Base-by-base conservation (phyloP, 164 flowering plant genomes). In the Chimonanthus praecox region DNA sequence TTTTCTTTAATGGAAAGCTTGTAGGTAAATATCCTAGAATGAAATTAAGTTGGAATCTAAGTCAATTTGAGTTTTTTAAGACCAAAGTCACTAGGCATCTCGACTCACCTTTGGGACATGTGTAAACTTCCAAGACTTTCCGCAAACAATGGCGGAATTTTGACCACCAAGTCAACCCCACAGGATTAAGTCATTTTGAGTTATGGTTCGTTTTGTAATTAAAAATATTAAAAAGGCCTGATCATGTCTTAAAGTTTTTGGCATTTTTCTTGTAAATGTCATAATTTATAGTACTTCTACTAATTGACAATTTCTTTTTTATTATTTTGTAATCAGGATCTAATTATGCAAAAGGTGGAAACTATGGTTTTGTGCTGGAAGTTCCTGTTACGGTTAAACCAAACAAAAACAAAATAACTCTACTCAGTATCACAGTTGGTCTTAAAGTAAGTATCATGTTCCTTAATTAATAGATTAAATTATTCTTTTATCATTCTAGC, bases 351-450 rank as follows among this genome's bases (percentile, higher is more conserved):
- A 10, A 51, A 51, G 58, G 13, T 10, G 58, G 58, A 50, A 51
- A 9, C 9, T 51, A 51, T 15, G 13, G 13, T 51, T 51, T 51
- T 15, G 58, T 51, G 58, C 13, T 51, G 6, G 87, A 88, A 80
- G 73, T 73, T 7, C 63, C 71, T 0, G 71, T 90, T 2, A 78
- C 68, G 10, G 20, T 89, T 48, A 83, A 79, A 0, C 74, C 76
- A 0, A 91, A 90, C 2, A 77, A 58, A 6, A 93, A 91, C 69
- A 47, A 76, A 18, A 84, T 93, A 1, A 4, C 88, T 1, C 49
- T 91, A 49, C 89, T 91, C 2, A 91, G 92, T 71, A 88, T 76
- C 0, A 84, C 90, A 0, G 85, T 91, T 70, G 92, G 97, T 3
- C 71, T 87, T 0, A 43, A 60, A 84, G 92, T 87, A 78, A 6